Evolutionary conservation across 192 early-diverging fungal species (phyloP), one percentile per base, ranked within the genome.

Genomic region (Coemansia sp.): DNA sequence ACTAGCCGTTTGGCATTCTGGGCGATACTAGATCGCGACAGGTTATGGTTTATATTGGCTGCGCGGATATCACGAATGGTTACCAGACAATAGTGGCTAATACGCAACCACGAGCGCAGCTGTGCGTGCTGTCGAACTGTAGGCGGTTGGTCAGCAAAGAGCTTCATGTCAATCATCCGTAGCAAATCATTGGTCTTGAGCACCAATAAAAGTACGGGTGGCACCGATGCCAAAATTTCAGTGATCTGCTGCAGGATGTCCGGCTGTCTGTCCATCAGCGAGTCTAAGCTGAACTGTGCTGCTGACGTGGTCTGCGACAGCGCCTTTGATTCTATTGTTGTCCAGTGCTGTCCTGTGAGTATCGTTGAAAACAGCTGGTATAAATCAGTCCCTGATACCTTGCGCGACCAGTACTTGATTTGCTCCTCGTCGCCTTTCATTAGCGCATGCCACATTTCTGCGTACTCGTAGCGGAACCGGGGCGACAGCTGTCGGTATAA

Each of bases 141-240:
- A 2, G 58, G 51, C 13, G 79, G 79, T 53, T 76, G 74, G 59
- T 82, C 79, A 2, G 71, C 67, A 68, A 82, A 82, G 25, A 82
- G 71, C 60, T 66, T 66, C 63, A 86, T 84, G 60, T 91, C 88
- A 37, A 92, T 62, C 55, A 84, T 85, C 33, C 94, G 85, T 23
- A 97, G 67, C 33, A 97, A 72, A 66, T 97, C 95, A 73, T 96
- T 94, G 4, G 94, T 95, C 70, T 95, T 97, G 64, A 97, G 85
- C 21, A 97, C 79, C 45, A 97, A 77, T 1, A 96, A 78, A 18
- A 97, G 79, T n/a, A 91, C 87, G 0, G 94, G 84, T 0, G 95
- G 93, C 26, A 95, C 85, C n/a, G 89, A 88, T 15, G 92, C 86
- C 37, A 97, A 68, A 15, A 96, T 87, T 21, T 90, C 88, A 0